Conservation (phyloP, 1,139 yeast genomes). For the Nakaseomyces glabratus region DNA sequence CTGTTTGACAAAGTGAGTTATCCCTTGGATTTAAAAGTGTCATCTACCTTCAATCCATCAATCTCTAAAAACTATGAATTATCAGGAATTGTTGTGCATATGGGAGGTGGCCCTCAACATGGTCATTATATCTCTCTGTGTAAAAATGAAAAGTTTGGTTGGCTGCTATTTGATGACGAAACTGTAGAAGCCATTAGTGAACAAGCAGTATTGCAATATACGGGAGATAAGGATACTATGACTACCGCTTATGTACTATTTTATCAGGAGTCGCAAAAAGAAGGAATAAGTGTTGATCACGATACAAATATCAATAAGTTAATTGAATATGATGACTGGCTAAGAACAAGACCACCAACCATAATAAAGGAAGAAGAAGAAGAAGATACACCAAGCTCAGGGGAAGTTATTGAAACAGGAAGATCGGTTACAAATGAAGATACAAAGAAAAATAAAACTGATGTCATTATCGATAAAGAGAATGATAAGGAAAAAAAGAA, state of each 20-base stretch:
- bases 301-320: constrained; percentile 21
- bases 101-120: constrained; percentile 97
- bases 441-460: not conserved
- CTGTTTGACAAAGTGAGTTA: constrained; percentile 78
- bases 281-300: constrained; percentile 6
- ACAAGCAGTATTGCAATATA: constrained; percentile 71
- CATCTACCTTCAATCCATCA: constrained; percentile 57
- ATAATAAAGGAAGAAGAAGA: constrained; percentile 5
- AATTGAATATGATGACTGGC: constrained; percentile 20
- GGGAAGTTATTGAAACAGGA: not conserved
- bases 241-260: constrained; percentile 88
- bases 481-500: not conserved
- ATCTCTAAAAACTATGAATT: constrained; percentile 58
- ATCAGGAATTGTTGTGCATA: constrained; percentile 81
- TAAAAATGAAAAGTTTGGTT: constrained; percentile 68
- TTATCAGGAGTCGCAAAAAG: constrained; percentile 39
- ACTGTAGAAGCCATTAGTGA: constrained; percentile 85
- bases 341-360: constrained; percentile 9
- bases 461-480: not conserved
- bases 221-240: constrained; percentile 80
- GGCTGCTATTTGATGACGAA: constrained; percentile 93
- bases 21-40: constrained; percentile 63
- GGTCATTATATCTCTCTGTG: constrained; percentile 91
- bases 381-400: not conserved
- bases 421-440: constrained; percentile 1